These are phyloP conservation scores for Narthecium ossifragum DNA, from an alignment of 106 monocot genomes.

Conservation along the genomic window DNA sequence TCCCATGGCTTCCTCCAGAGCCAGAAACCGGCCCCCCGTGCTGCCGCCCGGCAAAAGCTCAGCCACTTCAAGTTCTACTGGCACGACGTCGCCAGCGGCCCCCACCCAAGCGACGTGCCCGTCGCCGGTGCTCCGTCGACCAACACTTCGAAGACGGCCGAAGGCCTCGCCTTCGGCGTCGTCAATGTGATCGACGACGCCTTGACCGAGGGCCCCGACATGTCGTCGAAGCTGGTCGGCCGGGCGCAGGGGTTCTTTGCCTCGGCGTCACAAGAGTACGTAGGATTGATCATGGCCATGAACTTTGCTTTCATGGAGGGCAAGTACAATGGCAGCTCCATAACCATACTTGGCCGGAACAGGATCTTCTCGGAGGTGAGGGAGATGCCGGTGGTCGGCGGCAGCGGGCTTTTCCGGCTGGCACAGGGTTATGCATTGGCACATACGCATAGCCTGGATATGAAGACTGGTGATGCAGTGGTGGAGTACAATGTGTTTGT, in stretches of 20 bases:
- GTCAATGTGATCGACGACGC: background rate
- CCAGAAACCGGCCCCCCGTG: too few species aligned
- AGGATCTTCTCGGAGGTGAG: background rate
- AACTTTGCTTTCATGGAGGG: background rate
- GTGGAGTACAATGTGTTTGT: background rate
- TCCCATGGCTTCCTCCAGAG: too few species aligned
- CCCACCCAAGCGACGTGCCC: background rate
- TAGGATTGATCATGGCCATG: background rate
- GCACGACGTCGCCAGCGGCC: slow-evolving; percentile 10
- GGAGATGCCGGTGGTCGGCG: slow-evolving; percentile 2
- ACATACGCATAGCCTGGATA: background rate
- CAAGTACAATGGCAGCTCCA: background rate
- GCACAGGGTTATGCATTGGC: background rate
- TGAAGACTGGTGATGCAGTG: background rate
- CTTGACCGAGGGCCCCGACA: background rate
- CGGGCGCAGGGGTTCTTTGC: background rate
- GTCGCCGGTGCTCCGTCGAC: background rate
- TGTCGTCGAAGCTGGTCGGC: background rate
- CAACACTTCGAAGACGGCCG: background rate
- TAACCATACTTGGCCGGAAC: background rate
- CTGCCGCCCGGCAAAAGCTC: slow-evolving; percentile 1
- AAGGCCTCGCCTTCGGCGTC: background rate
- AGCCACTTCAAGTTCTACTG: slow-evolving; percentile 5
- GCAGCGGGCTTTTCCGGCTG: background rate
- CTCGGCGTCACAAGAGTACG: too few species aligned